These are phyloP conservation scores for Aureobasidium sp. DNA, from an alignment of 2,329 filamentous ascomycete species.

Conservation along the genomic window DNA sequence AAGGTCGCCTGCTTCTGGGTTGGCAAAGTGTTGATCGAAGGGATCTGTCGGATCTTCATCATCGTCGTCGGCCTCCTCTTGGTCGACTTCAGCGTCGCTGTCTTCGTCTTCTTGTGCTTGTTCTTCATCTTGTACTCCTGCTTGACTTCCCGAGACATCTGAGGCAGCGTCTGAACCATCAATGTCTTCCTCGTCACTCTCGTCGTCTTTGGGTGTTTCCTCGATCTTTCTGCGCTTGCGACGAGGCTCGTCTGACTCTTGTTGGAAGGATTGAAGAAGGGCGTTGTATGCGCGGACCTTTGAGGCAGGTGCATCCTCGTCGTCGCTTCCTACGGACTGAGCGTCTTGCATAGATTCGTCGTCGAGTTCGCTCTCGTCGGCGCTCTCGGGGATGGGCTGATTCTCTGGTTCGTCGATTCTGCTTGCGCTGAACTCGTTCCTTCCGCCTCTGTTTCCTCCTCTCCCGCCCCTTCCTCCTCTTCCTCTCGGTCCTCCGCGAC, in stretches of 20 bases:
- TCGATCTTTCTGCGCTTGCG: constrained; percentile 47
- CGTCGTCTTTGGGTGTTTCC: constrained; percentile 26
- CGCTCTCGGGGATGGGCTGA: constrained; percentile 16
- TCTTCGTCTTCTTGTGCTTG: constrained; percentile 30
- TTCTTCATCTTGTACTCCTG: constrained; percentile 37
- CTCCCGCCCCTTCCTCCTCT: constrained; percentile 14
- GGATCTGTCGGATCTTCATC: constrained; percentile 47
- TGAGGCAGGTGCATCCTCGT: constrained; percentile 22
- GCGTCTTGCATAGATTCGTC: constrained; percentile 20
- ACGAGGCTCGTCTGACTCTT: constrained; percentile 35
- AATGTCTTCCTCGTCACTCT: constrained; percentile 32
- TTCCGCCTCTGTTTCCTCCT: constrained; percentile 18
- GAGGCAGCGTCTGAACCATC: constrained; percentile 28
- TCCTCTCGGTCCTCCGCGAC: constrained; percentile 12
- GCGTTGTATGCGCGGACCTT: constrained; percentile 43
- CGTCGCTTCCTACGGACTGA: constrained; percentile 21
- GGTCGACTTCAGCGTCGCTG: neutral
- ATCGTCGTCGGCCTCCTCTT: constrained; percentile 15
- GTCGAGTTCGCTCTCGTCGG: constrained; percentile 17
- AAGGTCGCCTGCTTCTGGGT: constrained; percentile 54
- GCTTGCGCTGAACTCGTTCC: constrained; percentile 8
- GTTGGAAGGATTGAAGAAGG: constrained; percentile 48
- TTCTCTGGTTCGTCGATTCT: constrained; percentile 24
- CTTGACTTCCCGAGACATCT: constrained; percentile 44
- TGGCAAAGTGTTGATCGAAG: constrained; percentile 73